A percentile compares a stretch with the other conserved stretches of the same genome.
These are phyloP conservation scores for Barbarea vulgaris DNA, from an alignment of 345 rosid genomes.

Conservation along the genomic window DNA sequence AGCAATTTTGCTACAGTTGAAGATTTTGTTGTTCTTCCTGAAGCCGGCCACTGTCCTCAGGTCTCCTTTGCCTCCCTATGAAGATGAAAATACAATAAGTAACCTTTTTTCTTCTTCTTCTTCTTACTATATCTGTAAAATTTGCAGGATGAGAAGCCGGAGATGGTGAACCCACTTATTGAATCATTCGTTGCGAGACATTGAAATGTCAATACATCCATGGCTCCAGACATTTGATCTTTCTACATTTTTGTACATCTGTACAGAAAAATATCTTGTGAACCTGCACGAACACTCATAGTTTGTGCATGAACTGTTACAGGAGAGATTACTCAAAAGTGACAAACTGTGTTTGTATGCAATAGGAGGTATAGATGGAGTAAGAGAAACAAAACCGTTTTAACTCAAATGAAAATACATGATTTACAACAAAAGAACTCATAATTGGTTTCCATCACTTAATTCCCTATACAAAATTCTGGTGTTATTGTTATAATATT, in stretches of 20 bases:
- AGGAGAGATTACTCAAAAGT: background rate
- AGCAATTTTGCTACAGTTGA: conserved; percentile 62
- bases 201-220: conserved; percentile 16
- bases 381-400: background rate
- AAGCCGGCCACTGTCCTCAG: conserved; percentile 96
- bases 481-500: background rate
- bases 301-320: conserved; percentile 15
- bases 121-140: background rate
- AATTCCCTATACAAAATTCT: background rate
- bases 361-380: background rate
- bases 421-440: background rate
- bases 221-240: background rate
- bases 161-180: conserved; percentile 79
- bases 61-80: conserved; percentile 41
- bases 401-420: background rate
- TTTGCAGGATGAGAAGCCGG: conserved; percentile 85
- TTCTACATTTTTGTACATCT: conserved; percentile 11
- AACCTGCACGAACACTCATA: background rate
- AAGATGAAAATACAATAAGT: background rate
- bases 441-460: background rate
- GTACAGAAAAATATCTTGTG: conserved; percentile 27
- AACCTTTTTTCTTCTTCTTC: background rate
- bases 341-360: background rate
- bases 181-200: conserved; percentile 77
- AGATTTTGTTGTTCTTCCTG: conserved; percentile 72